Percentiles rank a stretch among this genome's conserved stretches.
These are phyloP conservation scores for Ogataea glucozyma DNA, from an alignment of 805 yeast species.

Conservation along the genomic window DNA sequence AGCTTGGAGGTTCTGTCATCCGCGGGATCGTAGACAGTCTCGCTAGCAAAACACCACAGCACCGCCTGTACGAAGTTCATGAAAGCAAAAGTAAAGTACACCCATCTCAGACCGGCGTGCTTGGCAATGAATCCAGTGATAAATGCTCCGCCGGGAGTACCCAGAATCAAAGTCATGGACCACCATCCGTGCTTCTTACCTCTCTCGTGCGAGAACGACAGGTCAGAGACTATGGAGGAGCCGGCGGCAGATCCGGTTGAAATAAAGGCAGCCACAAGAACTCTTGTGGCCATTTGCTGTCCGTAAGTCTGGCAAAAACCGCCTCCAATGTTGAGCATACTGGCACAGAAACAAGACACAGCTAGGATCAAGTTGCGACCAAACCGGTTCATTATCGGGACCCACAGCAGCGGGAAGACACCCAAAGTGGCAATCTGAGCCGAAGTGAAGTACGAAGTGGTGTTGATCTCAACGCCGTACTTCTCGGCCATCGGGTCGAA, in stretches of 20 bases:
- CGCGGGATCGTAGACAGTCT: conserved; percentile 6
- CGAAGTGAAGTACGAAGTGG: conserved; percentile 9
- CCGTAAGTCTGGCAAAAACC: conserved; percentile 12
- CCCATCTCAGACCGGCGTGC: conserved; percentile 10
- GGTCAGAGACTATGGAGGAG: conserved; percentile 8
- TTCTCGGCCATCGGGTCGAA: conserved; percentile 4
- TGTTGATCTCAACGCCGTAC: conserved; percentile 4
- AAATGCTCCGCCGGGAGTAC: conserved; percentile 12
- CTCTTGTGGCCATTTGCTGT: conserved; percentile 13
- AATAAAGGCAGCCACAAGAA: conserved; percentile 8
- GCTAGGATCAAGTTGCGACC: conserved; percentile 8
- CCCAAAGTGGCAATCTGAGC: conserved; percentile 12
- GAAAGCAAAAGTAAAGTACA: conserved; percentile 7
- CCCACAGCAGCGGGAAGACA: conserved; percentile 11
- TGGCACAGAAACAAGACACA: conserved; percentile 4
- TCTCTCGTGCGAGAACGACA: conserved; percentile 12
- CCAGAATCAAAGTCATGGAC: conserved; percentile 12
- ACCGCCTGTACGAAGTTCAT: conserved; percentile 6
- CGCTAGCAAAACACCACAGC: conserved; percentile 10
- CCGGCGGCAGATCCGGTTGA: conserved; percentile 12
- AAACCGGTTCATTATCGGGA: conserved; percentile 11
- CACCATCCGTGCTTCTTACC: conserved; percentile 15
- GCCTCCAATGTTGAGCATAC: conserved; percentile 11
- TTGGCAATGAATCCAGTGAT: conserved; percentile 10
- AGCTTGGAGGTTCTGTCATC: neutral